Evolutionary conservation across 441 rosid species (phyloP).

Genomic region (Populus tomentosa): DNA sequence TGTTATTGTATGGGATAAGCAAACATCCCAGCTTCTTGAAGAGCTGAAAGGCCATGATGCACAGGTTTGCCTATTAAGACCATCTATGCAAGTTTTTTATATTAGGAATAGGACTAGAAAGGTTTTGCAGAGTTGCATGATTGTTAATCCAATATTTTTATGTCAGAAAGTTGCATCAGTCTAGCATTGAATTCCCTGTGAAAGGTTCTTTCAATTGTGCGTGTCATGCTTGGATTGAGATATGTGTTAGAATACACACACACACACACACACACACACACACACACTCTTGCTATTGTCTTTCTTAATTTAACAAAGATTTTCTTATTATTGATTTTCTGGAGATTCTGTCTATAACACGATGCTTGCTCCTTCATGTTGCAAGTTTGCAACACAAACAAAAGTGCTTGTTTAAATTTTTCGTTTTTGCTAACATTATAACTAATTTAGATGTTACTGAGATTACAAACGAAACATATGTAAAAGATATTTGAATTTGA

Average conservation of each 20-base stretch:
- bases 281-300: background rate
- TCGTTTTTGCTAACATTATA: background rate
- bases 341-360: background rate
- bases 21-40: slow-evolving; percentile 85
- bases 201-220: background rate
- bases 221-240: background rate
- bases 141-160: background rate
- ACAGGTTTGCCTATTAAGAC: slow-evolving; percentile 51
- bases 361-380: background rate
- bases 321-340: background rate
- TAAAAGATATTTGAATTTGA: background rate
- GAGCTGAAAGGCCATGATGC: slow-evolving; percentile 95
- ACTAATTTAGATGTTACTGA: background rate
- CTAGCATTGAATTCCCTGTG: background rate
- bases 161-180: background rate
- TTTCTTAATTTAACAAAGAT: background rate
- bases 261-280: no score
- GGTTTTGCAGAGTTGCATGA: background rate
- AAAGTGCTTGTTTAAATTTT: background rate
- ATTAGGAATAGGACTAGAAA: slow-evolving; percentile 3
- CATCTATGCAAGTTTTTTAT: slow-evolving; percentile 11
- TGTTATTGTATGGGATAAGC: slow-evolving; percentile 98
- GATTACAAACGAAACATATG: background rate
- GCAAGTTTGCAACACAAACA: background rate
- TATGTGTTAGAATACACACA: background rate